phyloP scores from a whole-genome alignment of 1,284 basidiomycete species.

The Ustilago nuda region DNA sequence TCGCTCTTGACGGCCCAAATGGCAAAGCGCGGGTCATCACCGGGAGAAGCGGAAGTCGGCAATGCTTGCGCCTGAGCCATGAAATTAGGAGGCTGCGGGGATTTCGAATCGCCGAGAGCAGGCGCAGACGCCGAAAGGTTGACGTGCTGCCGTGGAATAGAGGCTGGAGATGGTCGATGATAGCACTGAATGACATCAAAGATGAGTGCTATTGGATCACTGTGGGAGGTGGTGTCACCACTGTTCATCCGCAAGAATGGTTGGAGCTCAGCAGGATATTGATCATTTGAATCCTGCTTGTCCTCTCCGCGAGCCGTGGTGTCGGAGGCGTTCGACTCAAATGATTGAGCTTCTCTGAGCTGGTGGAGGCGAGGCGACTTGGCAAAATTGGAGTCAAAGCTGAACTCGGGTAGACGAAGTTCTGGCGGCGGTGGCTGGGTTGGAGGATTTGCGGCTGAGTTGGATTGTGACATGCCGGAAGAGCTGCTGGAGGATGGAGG shows the following conservation, averaged over 20 bases:
- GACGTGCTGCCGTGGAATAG: background rate
- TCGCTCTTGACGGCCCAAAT: slow-evolving; percentile 55
- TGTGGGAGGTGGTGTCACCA: background rate
- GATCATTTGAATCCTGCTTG: slow-evolving; percentile 8
- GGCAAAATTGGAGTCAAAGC: slow-evolving; percentile 26
- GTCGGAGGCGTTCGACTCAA: slow-evolving; percentile 46
- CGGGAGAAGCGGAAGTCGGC: slow-evolving; percentile 47
- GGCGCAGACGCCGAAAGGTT: slow-evolving; percentile 7
- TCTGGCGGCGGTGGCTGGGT: slow-evolving; percentile 19
- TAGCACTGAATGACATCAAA: slow-evolving; percentile 60
- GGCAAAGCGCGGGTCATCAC: slow-evolving; percentile 61
- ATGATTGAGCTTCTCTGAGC: slow-evolving; percentile 50
- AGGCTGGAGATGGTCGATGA: slow-evolving; percentile 12
- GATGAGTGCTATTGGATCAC: slow-evolving; percentile 28
- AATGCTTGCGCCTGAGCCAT: slow-evolving; percentile 39
- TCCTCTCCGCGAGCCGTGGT: slow-evolving; percentile 36
- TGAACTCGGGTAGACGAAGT: slow-evolving; percentile 36
- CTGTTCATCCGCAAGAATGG: slow-evolving; percentile 15
- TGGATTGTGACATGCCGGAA: slow-evolving; percentile 10
- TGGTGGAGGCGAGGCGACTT: slow-evolving; percentile 36
- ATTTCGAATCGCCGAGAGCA: background rate
- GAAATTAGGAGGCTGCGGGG: slow-evolving; percentile 15
- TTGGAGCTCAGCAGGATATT: slow-evolving; percentile 29
- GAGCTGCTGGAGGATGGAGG: slow-evolving; percentile 34
- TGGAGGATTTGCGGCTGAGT: background rate